These are phyloP conservation scores for Hevea brasiliensis DNA, from an alignment of 345 rosid genomes.

Conservation along the genomic window DNA sequence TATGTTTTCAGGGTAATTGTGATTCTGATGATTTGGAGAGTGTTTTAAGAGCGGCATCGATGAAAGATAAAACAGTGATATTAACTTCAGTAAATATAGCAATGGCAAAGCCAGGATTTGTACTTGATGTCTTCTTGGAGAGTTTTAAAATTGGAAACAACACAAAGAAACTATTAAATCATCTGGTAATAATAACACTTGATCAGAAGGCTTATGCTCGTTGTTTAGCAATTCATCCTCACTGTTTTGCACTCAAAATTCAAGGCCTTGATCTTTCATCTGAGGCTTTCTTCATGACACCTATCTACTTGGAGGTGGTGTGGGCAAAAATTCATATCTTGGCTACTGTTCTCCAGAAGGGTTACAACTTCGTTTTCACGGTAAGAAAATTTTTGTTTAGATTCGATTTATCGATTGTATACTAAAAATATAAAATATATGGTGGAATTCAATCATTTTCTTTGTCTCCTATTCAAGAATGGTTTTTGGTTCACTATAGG, in stretches of 20 bases:
- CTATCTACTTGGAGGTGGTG: conserved; percentile 62
- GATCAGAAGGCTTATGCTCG: conserved; percentile 58
- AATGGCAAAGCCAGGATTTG: conserved; percentile 58
- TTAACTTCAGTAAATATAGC: conserved; percentile 64
- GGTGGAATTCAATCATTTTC: too few relatives aligned
- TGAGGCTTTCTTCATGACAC: conserved; percentile 54
- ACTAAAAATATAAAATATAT: too few relatives aligned
- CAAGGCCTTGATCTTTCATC: conserved; percentile 38
- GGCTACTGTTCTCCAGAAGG: conserved; percentile 46
- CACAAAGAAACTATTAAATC: conserved; percentile 43
- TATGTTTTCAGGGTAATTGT: background rate
- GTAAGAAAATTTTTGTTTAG: too few relatives aligned
- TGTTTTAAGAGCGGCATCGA: conserved; percentile 22
- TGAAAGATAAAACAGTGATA: conserved; percentile 51
- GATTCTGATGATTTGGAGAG: background rate
- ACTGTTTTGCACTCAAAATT: conserved; percentile 43
- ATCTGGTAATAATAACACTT: conserved; percentile 51
- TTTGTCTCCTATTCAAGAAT: too few relatives aligned
- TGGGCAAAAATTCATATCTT: conserved; percentile 62
- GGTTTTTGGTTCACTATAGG: too few relatives aligned
- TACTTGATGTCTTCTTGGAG: conserved; percentile 58
- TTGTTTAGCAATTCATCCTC: conserved; percentile 43
- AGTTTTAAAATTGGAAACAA: conserved; percentile 47
- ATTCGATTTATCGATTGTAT: too few relatives aligned
- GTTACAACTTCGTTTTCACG: conserved; percentile 66